phyloP scores from a whole-genome alignment of 208 protist genomes.

The Leishmania amazonensis region DNA sequence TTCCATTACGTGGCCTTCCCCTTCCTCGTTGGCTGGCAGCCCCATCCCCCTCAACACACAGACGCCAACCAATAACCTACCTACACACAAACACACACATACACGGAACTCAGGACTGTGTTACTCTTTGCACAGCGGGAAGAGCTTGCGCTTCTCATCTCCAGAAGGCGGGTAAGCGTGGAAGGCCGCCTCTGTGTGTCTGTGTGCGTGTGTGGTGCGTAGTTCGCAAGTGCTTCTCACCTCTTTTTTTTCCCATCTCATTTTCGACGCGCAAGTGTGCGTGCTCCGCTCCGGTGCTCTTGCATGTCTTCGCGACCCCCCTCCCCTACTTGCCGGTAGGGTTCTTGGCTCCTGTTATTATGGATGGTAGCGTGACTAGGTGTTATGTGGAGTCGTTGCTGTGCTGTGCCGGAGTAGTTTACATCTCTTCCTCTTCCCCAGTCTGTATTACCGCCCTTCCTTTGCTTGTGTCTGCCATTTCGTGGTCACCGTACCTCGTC shows the following conservation, averaged over 20 bases:
- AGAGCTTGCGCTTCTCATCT: not conserved
- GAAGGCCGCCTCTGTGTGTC: not conserved
- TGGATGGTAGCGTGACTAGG: not conserved
- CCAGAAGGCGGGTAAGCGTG: not conserved
- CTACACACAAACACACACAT: not conserved
- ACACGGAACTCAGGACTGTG: not conserved
- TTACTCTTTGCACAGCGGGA: not conserved
- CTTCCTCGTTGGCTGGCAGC: not conserved
- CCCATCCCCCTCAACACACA: not conserved
- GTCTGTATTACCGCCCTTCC: conserved; percentile 3
- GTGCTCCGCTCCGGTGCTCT: not conserved
- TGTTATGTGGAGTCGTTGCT: not conserved
- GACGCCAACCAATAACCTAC: not conserved
- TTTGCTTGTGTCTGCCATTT: conserved; percentile 13
- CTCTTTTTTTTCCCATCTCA: not conserved
- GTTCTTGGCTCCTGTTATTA: not conserved
- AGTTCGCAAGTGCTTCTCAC: not conserved
- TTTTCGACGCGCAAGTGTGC: too few relatives aligned
- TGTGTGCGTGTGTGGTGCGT: not conserved
- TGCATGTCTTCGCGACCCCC: not conserved
- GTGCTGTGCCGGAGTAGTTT: not conserved
- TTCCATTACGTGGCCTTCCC: not conserved
- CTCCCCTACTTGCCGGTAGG: not conserved
- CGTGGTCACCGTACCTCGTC: not conserved
- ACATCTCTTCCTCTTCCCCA: not conserved